Evolutionary conservation across 2,329 filamentous ascomycete species (phyloP).

Genomic region (Fusarium annulatum): DNA sequence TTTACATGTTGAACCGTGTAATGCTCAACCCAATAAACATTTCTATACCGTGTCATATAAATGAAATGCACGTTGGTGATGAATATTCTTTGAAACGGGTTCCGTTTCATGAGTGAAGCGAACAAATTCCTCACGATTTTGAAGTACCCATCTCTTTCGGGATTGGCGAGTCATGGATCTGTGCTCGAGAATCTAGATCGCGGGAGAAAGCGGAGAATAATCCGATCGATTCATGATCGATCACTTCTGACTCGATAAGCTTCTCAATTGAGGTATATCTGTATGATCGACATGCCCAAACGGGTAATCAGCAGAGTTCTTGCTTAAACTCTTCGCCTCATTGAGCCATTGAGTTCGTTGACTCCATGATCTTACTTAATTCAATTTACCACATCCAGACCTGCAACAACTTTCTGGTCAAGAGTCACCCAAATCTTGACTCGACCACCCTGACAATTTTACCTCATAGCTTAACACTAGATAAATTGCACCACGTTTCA

Average conservation of each 20-base stretch:
- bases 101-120: background rate
- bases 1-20: background rate
- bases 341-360: accelerated
- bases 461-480: background rate
- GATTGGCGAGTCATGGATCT: background rate
- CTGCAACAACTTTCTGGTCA: accelerated
- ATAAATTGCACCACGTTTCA: background rate
- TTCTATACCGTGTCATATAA: accelerated
- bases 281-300: background rate
- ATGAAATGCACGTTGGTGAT: accelerated
- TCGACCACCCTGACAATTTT: background rate
- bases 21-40: accelerated
- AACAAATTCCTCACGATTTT: background rate
- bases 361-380: background rate
- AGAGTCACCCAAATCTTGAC: background rate
- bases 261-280: background rate
- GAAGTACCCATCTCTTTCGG: background rate
- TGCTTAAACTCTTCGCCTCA: too few species aligned
- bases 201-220: background rate
- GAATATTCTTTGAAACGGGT: accelerated
- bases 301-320: too few species aligned
- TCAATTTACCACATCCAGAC: accelerated
- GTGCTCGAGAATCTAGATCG: background rate
- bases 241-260: background rate
- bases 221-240: background rate